Conservation (phyloP, 495 filamentous ascomycete genomes). For the Pseudomonodictys pantanalensis region DNA sequence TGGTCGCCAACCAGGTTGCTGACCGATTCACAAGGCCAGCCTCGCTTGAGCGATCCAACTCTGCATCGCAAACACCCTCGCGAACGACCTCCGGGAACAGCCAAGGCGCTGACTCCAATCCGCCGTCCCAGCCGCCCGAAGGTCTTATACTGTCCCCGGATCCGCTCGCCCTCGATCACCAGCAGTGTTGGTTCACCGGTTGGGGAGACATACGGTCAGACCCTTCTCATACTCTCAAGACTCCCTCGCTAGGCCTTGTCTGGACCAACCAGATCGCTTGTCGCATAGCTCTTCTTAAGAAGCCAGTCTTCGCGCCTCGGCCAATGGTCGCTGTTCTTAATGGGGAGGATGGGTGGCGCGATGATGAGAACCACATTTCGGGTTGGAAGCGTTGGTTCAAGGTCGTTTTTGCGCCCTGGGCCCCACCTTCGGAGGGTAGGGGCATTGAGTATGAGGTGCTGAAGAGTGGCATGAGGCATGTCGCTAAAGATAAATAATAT, state of each 20-base stretch:
- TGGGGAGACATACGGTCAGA: slow-evolving; percentile 67
- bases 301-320: slow-evolving; percentile 29
- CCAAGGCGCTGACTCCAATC: slow-evolving; percentile 27
- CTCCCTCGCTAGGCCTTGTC: slow-evolving; percentile 78
- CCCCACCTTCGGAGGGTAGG: slow-evolving; percentile 32
- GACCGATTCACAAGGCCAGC: slow-evolving; percentile 62
- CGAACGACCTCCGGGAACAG: slow-evolving; percentile 27
- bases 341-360: slow-evolving; percentile 35
- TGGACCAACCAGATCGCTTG: slow-evolving; percentile 86
- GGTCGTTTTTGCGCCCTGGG: slow-evolving; percentile 76
- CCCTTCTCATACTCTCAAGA: slow-evolving; percentile 57
- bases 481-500: slow-evolving; percentile 4
- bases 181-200: slow-evolving; percentile 90
- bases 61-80: slow-evolving; percentile 8
- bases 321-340: slow-evolving; percentile 23
- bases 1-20: slow-evolving; percentile 93
- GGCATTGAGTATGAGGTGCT: slow-evolving; percentile 30
- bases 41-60: no score
- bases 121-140: slow-evolving; percentile 32
- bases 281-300: slow-evolving; percentile 72
- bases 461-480: slow-evolving; percentile 25
- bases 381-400: slow-evolving; percentile 68
- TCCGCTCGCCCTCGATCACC: slow-evolving; percentile 73
- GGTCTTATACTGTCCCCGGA: slow-evolving; percentile 44
- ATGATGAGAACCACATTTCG: slow-evolving; percentile 33